These are phyloP conservation scores for Leishmania lainsoni DNA, from an alignment of 208 protist species.

Conservation along the genomic window DNA sequence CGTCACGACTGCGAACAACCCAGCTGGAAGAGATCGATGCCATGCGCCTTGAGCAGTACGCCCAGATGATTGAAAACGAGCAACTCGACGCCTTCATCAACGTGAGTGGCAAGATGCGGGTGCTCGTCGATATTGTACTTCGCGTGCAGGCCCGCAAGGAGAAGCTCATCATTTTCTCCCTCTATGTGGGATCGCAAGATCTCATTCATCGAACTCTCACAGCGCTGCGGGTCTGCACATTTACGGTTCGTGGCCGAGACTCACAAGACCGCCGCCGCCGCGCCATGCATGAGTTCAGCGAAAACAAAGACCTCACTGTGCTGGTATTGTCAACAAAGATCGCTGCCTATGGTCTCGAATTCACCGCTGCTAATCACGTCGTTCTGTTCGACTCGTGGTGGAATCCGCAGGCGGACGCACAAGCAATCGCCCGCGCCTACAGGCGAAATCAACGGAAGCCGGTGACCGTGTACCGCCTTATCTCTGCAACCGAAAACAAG, in stretches of 20 bases:
- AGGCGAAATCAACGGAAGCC: conserved; percentile 97
- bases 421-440: conserved; percentile 96
- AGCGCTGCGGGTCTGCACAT: conserved; percentile 50
- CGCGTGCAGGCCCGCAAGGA: conserved; percentile 47
- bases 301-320: conserved; percentile 44
- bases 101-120: conserved; percentile 80
- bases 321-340: conserved; percentile 97
- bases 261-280: conserved; percentile 52
- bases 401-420: conserved; percentile 98
- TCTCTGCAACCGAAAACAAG: conserved; percentile 56
- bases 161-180: conserved; percentile 90
- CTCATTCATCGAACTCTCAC: conserved; percentile 73
- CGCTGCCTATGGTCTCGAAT: conserved; percentile 98
- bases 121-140: conserved; percentile 64
- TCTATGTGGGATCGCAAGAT: conserved; percentile 84
- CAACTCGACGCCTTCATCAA: conserved; percentile 53
- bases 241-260: conserved; percentile 74
- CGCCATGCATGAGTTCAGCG: conserved; percentile 68
- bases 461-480: conserved; percentile 97
- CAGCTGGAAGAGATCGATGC: conserved; percentile 41
- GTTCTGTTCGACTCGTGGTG: conserved; percentile 99
- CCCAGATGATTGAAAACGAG: conserved; percentile 45
- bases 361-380: conserved; percentile 98
- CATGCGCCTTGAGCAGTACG: conserved; percentile 42
- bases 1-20: background rate